Conservation (phyloP, 2,329 filamentous ascomycete species). For the Curvularia lunata region DNA sequence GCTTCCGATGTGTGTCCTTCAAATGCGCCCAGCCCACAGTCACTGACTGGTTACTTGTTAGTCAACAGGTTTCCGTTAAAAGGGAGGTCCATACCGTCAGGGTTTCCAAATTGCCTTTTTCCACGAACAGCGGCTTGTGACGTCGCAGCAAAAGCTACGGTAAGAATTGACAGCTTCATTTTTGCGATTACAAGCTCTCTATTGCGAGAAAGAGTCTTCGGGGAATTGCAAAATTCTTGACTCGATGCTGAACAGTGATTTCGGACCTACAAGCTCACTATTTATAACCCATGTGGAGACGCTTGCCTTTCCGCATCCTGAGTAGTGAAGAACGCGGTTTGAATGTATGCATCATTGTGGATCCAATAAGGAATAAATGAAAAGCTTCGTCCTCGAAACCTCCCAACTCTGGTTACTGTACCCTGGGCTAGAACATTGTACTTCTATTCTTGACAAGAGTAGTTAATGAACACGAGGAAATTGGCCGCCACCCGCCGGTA, state of each 20-base stretch:
- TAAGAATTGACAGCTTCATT: slow-evolving; percentile 35
- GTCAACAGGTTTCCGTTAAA: background rate
- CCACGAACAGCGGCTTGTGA: slow-evolving; percentile 29
- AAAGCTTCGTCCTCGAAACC: slow-evolving; percentile 18
- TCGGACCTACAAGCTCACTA: slow-evolving; percentile 18
- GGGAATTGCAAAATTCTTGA: slow-evolving; percentile 9
- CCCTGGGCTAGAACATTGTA: slow-evolving; percentile 25
- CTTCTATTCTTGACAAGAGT: slow-evolving; percentile 13
- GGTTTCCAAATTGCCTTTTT: slow-evolving; percentile 29
- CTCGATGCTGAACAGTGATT: slow-evolving; percentile 9
- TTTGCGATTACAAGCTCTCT: slow-evolving; percentile 9
- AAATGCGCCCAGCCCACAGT: slow-evolving; percentile 42
- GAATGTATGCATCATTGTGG: slow-evolving; percentile 25
- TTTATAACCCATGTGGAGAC: slow-evolving; percentile 29
- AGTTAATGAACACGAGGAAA: slow-evolving; percentile 25
- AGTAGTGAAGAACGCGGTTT: slow-evolving; percentile 14
- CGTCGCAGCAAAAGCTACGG: slow-evolving; percentile 32
- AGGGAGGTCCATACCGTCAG: slow-evolving; percentile 30
- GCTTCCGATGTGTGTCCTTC: slow-evolving; percentile 41
- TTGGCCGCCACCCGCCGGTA: slow-evolving; percentile 25
- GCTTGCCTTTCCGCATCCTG: slow-evolving; percentile 1
- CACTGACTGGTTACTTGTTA: slow-evolving; percentile 23
- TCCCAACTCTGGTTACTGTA: slow-evolving; percentile 14
- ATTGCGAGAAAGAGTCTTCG: background rate
- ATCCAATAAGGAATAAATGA: slow-evolving; percentile 45